Conservation (phyloP, 2,329 filamentous ascomycete species). For the Nigrospora osmanthi region DNA sequence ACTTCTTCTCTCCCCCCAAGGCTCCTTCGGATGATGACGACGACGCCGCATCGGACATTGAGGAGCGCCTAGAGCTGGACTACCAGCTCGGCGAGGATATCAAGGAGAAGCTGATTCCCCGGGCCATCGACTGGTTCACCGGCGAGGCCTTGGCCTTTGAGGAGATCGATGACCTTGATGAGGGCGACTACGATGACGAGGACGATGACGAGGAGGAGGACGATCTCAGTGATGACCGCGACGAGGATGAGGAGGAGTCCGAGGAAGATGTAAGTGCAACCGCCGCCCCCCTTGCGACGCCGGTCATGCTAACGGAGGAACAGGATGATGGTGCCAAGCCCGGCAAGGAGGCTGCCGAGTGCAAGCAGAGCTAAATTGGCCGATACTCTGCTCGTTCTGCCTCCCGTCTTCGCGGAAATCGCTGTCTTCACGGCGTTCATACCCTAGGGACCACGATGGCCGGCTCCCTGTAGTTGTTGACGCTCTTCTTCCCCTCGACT, state of each 20-base stretch:
- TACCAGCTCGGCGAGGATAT: constrained; percentile 99
- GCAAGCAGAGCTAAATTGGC: constrained; percentile 77
- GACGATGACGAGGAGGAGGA: constrained; percentile 86
- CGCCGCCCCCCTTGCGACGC: background rate
- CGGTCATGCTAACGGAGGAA: constrained; percentile 14
- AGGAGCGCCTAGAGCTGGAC: constrained; percentile 95
- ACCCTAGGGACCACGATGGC: too few relatives aligned
- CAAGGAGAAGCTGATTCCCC: constrained; percentile 98
- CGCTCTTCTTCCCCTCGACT: background rate
- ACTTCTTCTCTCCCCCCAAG: constrained; percentile 96
- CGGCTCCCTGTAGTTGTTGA: background rate
- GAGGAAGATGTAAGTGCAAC: constrained; percentile 62
- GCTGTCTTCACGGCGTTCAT: too few relatives aligned
- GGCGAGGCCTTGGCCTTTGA: constrained; percentile 96
- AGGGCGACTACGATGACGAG: constrained; percentile 79
- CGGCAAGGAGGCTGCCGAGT: constrained; percentile 90
- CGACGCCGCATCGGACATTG: constrained; percentile 80
- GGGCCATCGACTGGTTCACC: constrained; percentile 98
- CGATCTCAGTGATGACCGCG: constrained; percentile 64
- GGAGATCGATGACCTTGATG: constrained; percentile 78
- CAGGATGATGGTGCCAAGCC: constrained; percentile 84
- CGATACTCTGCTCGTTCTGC: background rate
- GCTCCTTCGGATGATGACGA: constrained; percentile 64
- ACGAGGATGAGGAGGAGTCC: constrained; percentile 76
- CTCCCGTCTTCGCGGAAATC: background rate